Evolutionary conservation across 2,329 filamentous ascomycete species (phyloP).

Genomic region (Pyrenochaeta sp.): DNA sequence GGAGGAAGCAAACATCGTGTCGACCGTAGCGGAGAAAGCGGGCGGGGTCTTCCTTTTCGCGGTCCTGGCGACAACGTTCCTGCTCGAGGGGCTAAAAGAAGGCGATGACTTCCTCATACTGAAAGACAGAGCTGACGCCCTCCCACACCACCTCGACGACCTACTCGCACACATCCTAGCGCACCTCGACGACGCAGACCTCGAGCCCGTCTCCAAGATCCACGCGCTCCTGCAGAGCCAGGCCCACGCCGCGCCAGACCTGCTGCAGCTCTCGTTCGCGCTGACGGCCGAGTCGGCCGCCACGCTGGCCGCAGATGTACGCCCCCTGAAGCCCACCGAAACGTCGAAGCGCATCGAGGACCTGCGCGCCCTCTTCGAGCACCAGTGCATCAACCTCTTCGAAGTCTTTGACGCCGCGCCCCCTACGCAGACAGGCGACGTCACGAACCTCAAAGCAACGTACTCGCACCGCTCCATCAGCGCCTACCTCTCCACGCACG

Average conservation of each 20-base stretch:
- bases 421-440: conserved; percentile 8
- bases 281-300: conserved; percentile 25
- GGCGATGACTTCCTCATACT: conserved; percentile 31
- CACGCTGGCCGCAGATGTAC: conserved; percentile 24
- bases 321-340: conserved; percentile 26
- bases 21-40: conserved; percentile 30
- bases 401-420: conserved; percentile 27
- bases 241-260: conserved; percentile 17
- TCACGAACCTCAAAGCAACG: conserved; percentile 25
- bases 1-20: conserved; percentile 29
- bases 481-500: conserved; percentile 26
- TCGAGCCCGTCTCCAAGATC: conserved; percentile 28
- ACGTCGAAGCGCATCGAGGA: conserved; percentile 21
- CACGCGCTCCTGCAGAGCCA: conserved; percentile 33
- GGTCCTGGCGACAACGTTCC: conserved; percentile 27
- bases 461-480: conserved; percentile 36
- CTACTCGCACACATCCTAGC: conserved; percentile 33
- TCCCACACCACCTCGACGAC: conserved; percentile 32
- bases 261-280: conserved; percentile 36
- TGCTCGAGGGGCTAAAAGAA: conserved; percentile 28
- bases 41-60: conserved; percentile 38
- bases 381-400: conserved; percentile 30
- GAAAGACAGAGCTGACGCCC: conserved; percentile 28
- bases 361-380: conserved; percentile 24
- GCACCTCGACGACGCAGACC: conserved; percentile 25